These are phyloP conservation scores for Chaetomium tenue DNA, from an alignment of 495 filamentous ascomycete species.

Conservation along the genomic window DNA sequence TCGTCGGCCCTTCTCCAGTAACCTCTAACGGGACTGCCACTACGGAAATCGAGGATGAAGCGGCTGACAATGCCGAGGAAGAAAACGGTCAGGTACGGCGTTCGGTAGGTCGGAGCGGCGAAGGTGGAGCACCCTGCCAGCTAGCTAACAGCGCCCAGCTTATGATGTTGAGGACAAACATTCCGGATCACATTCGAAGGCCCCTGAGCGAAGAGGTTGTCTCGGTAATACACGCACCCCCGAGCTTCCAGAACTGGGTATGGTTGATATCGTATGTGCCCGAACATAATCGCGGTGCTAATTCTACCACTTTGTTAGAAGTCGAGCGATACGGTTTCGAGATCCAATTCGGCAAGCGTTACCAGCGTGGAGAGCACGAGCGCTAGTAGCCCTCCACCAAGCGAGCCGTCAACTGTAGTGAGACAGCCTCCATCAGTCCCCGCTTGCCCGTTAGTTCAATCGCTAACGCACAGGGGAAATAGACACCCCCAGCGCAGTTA, in stretches of 20 bases:
- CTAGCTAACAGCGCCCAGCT: conserved; percentile 38
- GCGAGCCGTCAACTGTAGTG: conserved; percentile 37
- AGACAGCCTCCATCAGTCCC: conserved; percentile 18
- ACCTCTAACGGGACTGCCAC: conserved; percentile 71
- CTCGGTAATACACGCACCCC: conserved; percentile 85
- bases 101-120: conserved; percentile 34
- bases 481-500: conserved; percentile 39
- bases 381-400: conserved; percentile 36
- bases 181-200: conserved; percentile 52
- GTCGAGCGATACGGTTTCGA: conserved; percentile 35
- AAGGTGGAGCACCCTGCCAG: not conserved
- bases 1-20: conserved; percentile 71
- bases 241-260: conserved; percentile 76
- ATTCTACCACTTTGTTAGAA: conserved; percentile 30
- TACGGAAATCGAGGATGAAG: conserved; percentile 73
- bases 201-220: conserved; percentile 68
- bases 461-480: conserved; percentile 20
- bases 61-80: conserved; percentile 44
- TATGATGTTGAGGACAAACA: conserved; percentile 62
- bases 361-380: conserved; percentile 30
- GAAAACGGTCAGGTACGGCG: conserved; percentile 34
- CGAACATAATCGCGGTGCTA: conserved; percentile 11
- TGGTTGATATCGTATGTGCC: conserved; percentile 22
- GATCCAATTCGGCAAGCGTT: conserved; percentile 28
- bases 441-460: not conserved